A percentile compares a stretch with the other conserved stretches of the same genome.
Conservation (phyloP, 2,329 filamentous ascomycete species). For the Cytospora paraplurivora region DNA sequence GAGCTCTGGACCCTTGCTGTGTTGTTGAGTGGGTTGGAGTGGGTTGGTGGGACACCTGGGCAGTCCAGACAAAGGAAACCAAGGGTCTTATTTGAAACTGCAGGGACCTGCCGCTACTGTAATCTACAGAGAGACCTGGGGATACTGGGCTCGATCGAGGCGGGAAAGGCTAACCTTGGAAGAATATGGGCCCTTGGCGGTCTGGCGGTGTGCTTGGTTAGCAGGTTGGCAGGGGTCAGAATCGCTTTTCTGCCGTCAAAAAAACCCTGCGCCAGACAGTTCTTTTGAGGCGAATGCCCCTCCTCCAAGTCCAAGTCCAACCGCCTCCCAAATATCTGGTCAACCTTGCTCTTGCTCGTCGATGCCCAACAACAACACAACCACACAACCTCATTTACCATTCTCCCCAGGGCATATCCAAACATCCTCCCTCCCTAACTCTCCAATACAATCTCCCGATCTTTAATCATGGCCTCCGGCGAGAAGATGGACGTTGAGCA, state of each 20-base stretch:
- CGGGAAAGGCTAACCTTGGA: too few species aligned
- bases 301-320: not conserved
- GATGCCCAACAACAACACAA: not conserved
- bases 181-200: not conserved
- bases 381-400: not conserved
- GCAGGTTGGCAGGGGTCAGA: not conserved
- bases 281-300: not conserved
- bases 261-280: not conserved
- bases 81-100: not conserved
- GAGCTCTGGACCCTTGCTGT: too few species aligned
- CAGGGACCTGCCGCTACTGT: not conserved
- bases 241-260: constrained; percentile 2
- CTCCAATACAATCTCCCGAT: not conserved
- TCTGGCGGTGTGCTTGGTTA: not conserved
- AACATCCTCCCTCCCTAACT: not conserved
- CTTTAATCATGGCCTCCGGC: constrained; percentile 44
- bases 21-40: too few species aligned
- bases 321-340: not conserved
- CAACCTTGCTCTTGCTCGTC: not conserved
- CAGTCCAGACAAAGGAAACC: too few species aligned
- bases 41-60: too few species aligned
- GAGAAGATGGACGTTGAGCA: constrained; percentile 61
- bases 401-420: not conserved
- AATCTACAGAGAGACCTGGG: not conserved
- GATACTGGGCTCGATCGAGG: not conserved